Conservation (phyloP, 2,329 filamentous ascomycete genomes). For the Sporothrix humicola region DNA sequence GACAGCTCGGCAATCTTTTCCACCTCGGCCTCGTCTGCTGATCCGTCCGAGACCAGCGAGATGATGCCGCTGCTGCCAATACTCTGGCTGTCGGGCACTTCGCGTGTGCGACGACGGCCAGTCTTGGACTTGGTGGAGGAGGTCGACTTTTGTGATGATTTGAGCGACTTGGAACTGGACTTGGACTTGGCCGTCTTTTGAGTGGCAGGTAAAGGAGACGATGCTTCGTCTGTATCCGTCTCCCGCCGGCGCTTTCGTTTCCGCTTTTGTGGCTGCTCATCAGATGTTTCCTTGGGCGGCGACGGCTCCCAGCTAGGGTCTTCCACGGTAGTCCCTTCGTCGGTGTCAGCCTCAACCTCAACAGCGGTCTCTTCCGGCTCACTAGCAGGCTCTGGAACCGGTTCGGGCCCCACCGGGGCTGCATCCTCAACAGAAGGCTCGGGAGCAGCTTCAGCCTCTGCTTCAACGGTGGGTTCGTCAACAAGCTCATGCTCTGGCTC, state of each 20-base stretch:
- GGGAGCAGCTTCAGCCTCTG: background rate
- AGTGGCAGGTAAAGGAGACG: background rate
- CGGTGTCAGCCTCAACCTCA: background rate
- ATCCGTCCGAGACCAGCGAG: conserved; percentile 50
- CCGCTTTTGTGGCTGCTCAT: background rate
- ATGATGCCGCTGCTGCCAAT: conserved; percentile 44
- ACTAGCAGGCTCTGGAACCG: background rate
- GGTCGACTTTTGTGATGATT: background rate
- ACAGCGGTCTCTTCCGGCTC: background rate
- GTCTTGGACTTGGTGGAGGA: background rate
- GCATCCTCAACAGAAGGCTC: background rate
- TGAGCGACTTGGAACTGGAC: background rate
- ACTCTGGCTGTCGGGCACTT: conserved; percentile 29
- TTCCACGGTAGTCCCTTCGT: background rate
- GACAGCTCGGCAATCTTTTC: conserved; percentile 1
- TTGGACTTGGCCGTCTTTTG: background rate
- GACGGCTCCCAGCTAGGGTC: background rate
- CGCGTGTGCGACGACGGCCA: background rate
- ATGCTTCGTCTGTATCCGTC: background rate
- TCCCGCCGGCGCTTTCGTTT: background rate
- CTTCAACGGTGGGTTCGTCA: background rate
- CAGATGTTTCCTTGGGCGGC: background rate
- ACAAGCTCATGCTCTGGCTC: background rate
- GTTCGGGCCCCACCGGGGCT: no score
- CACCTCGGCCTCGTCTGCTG: conserved; percentile 14